Conservation (phyloP, 257 asterid species). For the Solanum neorickii region DNA sequence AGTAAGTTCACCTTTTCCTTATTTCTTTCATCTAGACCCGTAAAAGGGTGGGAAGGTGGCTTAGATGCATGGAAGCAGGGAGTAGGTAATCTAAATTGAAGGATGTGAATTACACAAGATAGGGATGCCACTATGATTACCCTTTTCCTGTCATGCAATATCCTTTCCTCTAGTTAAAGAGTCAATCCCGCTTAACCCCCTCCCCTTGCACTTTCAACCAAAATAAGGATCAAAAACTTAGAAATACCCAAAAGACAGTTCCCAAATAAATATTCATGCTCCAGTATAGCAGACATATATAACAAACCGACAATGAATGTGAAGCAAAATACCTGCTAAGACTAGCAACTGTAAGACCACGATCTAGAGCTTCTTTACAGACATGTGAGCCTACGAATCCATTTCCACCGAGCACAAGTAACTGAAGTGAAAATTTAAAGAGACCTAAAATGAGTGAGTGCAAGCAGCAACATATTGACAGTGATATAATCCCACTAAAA, state of each 20-base stretch:
- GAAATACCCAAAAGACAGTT: not conserved
- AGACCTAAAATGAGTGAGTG: not conserved
- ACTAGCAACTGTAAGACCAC: constrained; percentile 75
- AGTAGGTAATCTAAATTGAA: not conserved
- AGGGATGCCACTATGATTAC: not conserved
- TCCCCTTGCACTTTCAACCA: not conserved
- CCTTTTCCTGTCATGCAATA: not conserved
- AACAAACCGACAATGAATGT: not conserved
- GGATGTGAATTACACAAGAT: not conserved
- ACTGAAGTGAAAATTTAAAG: constrained; percentile 27
- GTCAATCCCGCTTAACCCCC: not conserved
- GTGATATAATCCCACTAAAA: not conserved
- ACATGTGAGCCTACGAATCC: constrained; percentile 96
- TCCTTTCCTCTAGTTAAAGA: not conserved
- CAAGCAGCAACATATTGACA: not conserved
- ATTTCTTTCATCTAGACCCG: not conserved
- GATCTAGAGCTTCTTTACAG: constrained; percentile 77
- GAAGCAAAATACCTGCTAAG: constrained; percentile 61
- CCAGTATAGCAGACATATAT: not conserved
- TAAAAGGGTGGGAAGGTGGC: not conserved
- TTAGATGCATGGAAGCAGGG: not conserved
- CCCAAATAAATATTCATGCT: not conserved
- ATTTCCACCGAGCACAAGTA: constrained; percentile 96
- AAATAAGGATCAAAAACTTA: not conserved
- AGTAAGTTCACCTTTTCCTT: not conserved